Conservation (phyloP, 2,329 filamentous ascomycete genomes). For the Trichoderma sp. region DNA sequence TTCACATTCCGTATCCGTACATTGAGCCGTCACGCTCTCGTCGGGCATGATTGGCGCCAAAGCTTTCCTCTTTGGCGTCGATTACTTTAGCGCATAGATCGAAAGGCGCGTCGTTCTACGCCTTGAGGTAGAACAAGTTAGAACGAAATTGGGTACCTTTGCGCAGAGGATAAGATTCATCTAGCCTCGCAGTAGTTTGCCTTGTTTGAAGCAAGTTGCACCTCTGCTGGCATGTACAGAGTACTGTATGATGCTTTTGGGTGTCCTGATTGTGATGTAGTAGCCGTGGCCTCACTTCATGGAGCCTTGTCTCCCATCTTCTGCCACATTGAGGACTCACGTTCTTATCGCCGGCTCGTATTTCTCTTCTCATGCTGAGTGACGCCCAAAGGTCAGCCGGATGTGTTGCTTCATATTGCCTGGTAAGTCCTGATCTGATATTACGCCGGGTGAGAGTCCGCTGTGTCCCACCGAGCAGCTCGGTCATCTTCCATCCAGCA, state of each 20-base stretch:
- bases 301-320: background rate
- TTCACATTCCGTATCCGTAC: conserved; percentile 7
- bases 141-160: background rate
- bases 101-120: background rate
- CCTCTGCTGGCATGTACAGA: background rate
- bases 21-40: background rate
- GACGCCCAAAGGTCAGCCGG: background rate
- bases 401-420: background rate
- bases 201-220: background rate
- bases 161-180: background rate
- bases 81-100: background rate
- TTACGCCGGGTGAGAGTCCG: background rate
- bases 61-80: background rate
- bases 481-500: conserved; percentile 9
- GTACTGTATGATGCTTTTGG: background rate
- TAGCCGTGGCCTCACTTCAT: background rate
- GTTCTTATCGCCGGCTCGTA: background rate
- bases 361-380: background rate
- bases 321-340: background rate
- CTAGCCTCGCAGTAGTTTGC: background rate
- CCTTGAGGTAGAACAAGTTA: background rate
- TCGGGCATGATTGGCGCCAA: background rate
- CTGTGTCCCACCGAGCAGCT: background rate
- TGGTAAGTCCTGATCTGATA: background rate
- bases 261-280: background rate